phyloP scores from a whole-genome alignment of 768 basidiomycete species.

The Lactarius akahatsu region DNA sequence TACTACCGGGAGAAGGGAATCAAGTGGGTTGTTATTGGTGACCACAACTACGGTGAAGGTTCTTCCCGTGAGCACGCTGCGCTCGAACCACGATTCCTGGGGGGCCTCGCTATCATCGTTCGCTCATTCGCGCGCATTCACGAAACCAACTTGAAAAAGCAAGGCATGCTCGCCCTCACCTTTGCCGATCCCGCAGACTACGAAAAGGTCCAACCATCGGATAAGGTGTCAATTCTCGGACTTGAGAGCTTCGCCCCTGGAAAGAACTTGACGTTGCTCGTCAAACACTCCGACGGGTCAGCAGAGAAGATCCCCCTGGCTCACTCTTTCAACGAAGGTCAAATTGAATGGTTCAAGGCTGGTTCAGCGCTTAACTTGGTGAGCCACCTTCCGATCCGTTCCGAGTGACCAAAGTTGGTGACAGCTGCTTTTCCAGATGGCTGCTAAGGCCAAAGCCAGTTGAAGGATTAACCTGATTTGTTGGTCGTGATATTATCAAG shows the following conservation, averaged over 20 bases:
- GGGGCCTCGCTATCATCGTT: constrained; percentile 93
- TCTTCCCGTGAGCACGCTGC: constrained; percentile 98
- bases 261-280: constrained; percentile 80
- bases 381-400: constrained; percentile 31
- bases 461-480: constrained; percentile 1
- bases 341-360: constrained; percentile 99
- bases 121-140: constrained; percentile 98
- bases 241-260: constrained; percentile 88
- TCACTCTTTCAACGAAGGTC: constrained; percentile 95
- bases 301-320: constrained; percentile 77
- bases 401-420: neutral
- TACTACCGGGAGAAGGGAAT: constrained; percentile 86
- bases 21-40: constrained; percentile 98
- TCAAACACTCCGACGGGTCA: constrained; percentile 81
- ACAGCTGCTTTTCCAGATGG: constrained; percentile 18
- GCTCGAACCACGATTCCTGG: constrained; percentile 92
- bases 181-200: constrained; percentile 93
- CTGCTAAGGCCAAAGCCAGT: constrained; percentile 18
- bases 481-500: neutral
- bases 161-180: constrained; percentile 96
- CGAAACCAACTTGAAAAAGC: constrained; percentile 99
- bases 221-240: constrained; percentile 87
- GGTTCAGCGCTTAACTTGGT: constrained; percentile 92
- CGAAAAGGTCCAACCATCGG: constrained; percentile 83
- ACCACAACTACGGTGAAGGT: constrained; percentile 96